Evolutionary conservation across 1,284 basidiomycete species (phyloP).

Genomic region (Fomitopsis palustris): DNA sequence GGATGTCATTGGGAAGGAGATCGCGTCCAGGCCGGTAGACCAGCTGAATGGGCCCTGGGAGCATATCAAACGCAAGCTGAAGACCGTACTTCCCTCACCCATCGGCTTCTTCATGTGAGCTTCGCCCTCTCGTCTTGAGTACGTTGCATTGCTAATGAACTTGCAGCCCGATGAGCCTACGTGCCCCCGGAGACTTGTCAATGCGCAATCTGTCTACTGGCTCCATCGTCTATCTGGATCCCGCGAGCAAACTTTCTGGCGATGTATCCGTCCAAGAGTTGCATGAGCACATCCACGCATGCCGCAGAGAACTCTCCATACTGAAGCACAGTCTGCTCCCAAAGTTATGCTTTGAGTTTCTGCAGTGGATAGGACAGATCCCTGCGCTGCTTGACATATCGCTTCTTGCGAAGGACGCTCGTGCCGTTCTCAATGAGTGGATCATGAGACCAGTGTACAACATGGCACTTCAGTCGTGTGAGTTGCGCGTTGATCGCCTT

Average conservation of each 20-base stretch:
- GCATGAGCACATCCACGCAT: constrained; percentile 23
- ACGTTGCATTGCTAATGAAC: background rate
- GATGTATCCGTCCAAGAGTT: constrained; percentile 14
- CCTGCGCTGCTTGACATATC: constrained; percentile 23
- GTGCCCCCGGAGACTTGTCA: constrained; percentile 25
- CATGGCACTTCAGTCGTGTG: constrained; percentile 20
- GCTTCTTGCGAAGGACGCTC: constrained; percentile 16
- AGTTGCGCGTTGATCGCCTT: constrained; percentile 3
- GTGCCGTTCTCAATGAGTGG: constrained; percentile 14
- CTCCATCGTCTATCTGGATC: constrained; percentile 22
- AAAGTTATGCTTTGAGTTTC: constrained; percentile 19
- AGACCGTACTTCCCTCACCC: constrained; percentile 18
- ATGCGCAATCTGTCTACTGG: constrained; percentile 26
- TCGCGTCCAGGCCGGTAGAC: constrained; percentile 12
- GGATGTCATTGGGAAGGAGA: constrained; percentile 23
- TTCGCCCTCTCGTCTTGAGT: background rate
- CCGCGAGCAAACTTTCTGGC: constrained; percentile 9
- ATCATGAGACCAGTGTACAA: constrained; percentile 21
- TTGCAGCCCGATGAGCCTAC: constrained; percentile 24
- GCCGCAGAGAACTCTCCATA: constrained; percentile 24
- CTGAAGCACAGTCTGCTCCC: constrained; percentile 28
- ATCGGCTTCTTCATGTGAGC: constrained; percentile 26
- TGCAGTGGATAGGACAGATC: constrained; percentile 24
- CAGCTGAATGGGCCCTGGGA: constrained; percentile 9
- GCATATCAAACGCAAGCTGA: constrained; percentile 10